phyloP scores from a whole-genome alignment of 2,329 filamentous ascomycete species.

The Cercospora sesami region DNA sequence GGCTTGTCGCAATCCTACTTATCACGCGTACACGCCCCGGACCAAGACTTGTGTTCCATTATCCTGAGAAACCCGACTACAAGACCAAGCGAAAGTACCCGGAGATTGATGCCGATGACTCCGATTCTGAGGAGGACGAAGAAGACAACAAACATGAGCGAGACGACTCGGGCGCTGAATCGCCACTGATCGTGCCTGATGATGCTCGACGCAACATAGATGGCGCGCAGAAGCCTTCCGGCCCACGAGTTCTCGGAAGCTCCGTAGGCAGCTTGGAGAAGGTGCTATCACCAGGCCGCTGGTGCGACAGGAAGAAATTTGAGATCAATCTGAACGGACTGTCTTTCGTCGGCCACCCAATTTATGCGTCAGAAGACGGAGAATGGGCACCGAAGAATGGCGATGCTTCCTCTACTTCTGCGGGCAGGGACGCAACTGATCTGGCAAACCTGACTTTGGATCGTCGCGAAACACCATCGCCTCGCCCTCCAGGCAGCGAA shows the following conservation, averaged over 20 bases:
- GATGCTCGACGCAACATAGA: conserved; percentile 17
- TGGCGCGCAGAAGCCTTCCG: conserved; percentile 6
- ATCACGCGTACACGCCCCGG: conserved; percentile 77
- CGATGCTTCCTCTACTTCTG: conserved; percentile 8
- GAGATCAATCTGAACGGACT: conserved; percentile 79
- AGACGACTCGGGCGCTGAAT: background rate
- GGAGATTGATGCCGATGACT: background rate
- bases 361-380: conserved; percentile 74
- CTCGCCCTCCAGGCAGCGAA: conserved; percentile 13
- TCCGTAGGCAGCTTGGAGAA: conserved; percentile 71
- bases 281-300: conserved; percentile 67
- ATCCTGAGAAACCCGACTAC: conserved; percentile 49
- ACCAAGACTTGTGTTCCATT: conserved; percentile 82
- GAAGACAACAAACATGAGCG: conserved; percentile 17
- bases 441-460: conserved; percentile 18
- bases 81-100: background rate
- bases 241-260: conserved; percentile 29
- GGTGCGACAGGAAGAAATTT: conserved; percentile 76
- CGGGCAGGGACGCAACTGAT: conserved; percentile 13
- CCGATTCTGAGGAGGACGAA: conserved; percentile 23
- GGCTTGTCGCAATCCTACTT: conserved; percentile 68
- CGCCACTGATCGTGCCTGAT: conserved; percentile 15
- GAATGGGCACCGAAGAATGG: conserved; percentile 26
- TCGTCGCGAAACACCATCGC: conserved; percentile 20
- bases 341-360: conserved; percentile 77